phyloP scores from a whole-genome alignment of 257 asterid species.

The Capsicum rhomboideum region DNA sequence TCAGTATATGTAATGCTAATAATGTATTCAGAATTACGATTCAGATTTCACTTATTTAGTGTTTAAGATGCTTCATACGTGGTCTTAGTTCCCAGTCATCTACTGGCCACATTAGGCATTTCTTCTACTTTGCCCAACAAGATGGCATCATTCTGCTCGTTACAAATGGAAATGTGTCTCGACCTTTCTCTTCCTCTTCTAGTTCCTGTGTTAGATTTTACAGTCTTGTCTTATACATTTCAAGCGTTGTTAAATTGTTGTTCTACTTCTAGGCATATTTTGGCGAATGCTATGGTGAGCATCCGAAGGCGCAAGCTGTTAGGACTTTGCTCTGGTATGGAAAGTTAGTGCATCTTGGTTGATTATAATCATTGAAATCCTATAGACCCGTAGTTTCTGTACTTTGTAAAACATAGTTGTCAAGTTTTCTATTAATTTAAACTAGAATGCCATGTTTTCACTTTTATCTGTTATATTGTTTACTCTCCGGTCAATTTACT shows the following conservation, averaged over 20 bases:
- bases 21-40: background rate
- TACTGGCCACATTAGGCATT: background rate
- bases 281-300: conserved; percentile 67
- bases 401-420: background rate
- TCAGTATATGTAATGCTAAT: background rate
- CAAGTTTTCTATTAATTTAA: background rate
- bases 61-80: background rate
- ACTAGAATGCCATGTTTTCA: background rate
- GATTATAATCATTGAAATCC: background rate
- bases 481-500: background rate
- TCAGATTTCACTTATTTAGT: background rate
- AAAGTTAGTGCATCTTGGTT: background rate
- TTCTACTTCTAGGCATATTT: conserved; percentile 21
- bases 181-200: background rate
- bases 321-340: conserved; percentile 63
- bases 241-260: conserved; percentile 1
- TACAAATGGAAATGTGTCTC: background rate
- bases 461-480: background rate
- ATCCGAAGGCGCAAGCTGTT: conserved; percentile 69
- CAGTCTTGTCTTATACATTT: background rate
- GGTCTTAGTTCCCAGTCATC: background rate
- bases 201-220: background rate
- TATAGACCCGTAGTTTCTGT: background rate
- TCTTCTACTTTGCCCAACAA: background rate
- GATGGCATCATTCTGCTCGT: background rate